Conservation (phyloP, 768 basidiomycete species). For the Lentinula detonsa region DNA sequence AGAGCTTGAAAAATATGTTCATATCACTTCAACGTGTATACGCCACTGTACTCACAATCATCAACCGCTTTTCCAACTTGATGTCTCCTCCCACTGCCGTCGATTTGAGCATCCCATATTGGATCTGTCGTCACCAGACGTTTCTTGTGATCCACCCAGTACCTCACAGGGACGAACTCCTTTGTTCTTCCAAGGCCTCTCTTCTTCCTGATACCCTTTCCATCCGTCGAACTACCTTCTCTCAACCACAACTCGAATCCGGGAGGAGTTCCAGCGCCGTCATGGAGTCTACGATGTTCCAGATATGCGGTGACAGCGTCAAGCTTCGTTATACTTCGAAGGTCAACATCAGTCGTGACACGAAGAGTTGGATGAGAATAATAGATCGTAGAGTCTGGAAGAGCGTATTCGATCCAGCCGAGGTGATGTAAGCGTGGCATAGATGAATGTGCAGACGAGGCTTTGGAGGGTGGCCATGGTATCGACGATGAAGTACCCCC, state of each 20-base stretch:
- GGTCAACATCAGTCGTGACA: slow-evolving; percentile 66
- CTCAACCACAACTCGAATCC: slow-evolving; percentile 59
- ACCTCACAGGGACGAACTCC: slow-evolving; percentile 26
- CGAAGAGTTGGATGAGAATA: slow-evolving; percentile 59
- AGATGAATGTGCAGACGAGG: slow-evolving; percentile 12
- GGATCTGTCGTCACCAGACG: slow-evolving; percentile 44
- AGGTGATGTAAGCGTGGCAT: slow-evolving; percentile 39
- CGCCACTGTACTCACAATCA: slow-evolving; percentile 33
- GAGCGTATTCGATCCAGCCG: slow-evolving; percentile 71
- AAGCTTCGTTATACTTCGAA: slow-evolving; percentile 47
- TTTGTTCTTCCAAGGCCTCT: slow-evolving; percentile 13
- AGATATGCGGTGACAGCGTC: slow-evolving; percentile 45
- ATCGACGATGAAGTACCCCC: neutral
- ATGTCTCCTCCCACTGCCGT: slow-evolving; percentile 17
- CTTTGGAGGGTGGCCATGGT: slow-evolving; percentile 13
- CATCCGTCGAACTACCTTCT: slow-evolving; percentile 20
- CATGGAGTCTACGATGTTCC: slow-evolving; percentile 23
- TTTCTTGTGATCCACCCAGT: slow-evolving; percentile 65
- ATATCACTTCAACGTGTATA: neutral
- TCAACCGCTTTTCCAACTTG: slow-evolving; percentile 24
- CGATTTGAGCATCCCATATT: slow-evolving; percentile 24
- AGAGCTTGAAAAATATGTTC: slow-evolving; percentile 38
- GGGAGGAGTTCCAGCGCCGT: slow-evolving; percentile 13
- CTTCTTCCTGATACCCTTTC: slow-evolving; percentile 19
- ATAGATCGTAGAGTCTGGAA: slow-evolving; percentile 71